Evolutionary conservation across 2,329 filamentous ascomycete species (phyloP), one percentile per base, ranked within the genome.

Genomic region (Nothomitra cinnamomea): DNA sequence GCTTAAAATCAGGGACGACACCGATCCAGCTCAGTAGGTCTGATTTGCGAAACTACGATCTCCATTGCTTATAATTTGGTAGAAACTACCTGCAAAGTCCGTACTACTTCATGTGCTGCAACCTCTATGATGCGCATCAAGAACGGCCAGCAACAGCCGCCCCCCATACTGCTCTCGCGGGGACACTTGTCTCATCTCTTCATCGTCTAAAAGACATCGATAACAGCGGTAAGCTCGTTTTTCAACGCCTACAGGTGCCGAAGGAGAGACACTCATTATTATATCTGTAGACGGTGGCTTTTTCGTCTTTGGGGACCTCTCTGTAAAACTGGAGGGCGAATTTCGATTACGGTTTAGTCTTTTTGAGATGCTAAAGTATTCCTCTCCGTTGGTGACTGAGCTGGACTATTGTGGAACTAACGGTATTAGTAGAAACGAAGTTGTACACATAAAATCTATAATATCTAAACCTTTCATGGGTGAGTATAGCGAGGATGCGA

Each of bases 301-400:
- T 68, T 94, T 94, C 62, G 82, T 94, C n/a, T 94, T 94, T 66
- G 85, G 85, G 3, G 87, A 95, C 65, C 72, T 95, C 21, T 92
- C 86, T 0, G 80, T 90, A 56, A 83, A 83, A 63, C 72, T 80
- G 22, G 78, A 85, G 60, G 88, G 88, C 28, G 73, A 72, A 19
- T 90, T 81, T 63, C 75, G 82, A 36, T 73, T 95, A 40, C 77
- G 80, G 54, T 94, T 95, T 64, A 83, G 78, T 50, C 73, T 94
- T 13, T 89, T 83, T 65, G 84, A 89, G 65, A 78, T 86, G 68
- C 72, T 70, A 60, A 78, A 76, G 73, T 78, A 35, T 61, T 70
- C 25, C 61, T 63, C 42, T 21, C 47, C 55, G 35, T 28, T n/a
- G 42, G 32, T 24, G 28, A 56, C 40, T 21, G 24, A 32, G 15